Conservation (phyloP, 805 yeast species). For the Metschnikowia gelsemii region DNA sequence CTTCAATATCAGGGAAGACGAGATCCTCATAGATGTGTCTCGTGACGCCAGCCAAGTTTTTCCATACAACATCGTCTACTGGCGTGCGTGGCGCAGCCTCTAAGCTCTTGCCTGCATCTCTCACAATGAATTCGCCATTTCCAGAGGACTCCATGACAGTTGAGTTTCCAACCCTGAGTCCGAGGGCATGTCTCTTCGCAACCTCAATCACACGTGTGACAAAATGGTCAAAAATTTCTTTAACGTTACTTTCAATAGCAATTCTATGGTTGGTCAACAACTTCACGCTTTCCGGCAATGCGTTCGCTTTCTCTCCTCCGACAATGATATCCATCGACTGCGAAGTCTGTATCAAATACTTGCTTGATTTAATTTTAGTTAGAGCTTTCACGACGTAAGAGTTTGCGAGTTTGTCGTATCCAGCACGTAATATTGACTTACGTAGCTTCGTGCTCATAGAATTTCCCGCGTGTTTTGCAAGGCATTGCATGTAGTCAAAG, state of each 20-base stretch:
- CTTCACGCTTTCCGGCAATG: constrained; percentile 64
- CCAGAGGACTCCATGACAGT: constrained; percentile 24
- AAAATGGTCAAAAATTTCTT: constrained; percentile 42
- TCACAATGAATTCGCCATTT: constrained; percentile 45
- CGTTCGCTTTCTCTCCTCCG: constrained; percentile 77
- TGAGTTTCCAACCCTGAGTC: constrained; percentile 41
- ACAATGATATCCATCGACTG: constrained; percentile 65
- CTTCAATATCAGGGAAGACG: constrained; percentile 26
- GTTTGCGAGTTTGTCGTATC: constrained; percentile 34
- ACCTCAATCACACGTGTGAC: constrained; percentile 34
- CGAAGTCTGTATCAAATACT: constrained; percentile 55
- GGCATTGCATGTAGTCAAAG: constrained; percentile 28
- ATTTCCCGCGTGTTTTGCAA: constrained; percentile 23
- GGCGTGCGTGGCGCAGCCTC: constrained; percentile 61
- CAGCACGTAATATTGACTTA: constrained; percentile 36
- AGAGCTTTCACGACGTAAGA: constrained; percentile 31
- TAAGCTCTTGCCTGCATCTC: constrained; percentile 23
- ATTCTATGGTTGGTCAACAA: constrained; percentile 64
- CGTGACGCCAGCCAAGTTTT: constrained; percentile 19
- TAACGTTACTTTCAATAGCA: constrained; percentile 52
- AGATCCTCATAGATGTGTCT: constrained; percentile 22
- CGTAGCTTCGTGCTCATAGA: constrained; percentile 15
- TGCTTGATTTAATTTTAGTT: constrained; percentile 22
- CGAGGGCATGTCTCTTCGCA: constrained; percentile 50
- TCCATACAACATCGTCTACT: constrained; percentile 18